Percentiles rank a stretch among this genome's conserved stretches.
These are phyloP conservation scores for Turritis glabra DNA, from an alignment of 345 rosid species.

Conservation along the genomic window DNA sequence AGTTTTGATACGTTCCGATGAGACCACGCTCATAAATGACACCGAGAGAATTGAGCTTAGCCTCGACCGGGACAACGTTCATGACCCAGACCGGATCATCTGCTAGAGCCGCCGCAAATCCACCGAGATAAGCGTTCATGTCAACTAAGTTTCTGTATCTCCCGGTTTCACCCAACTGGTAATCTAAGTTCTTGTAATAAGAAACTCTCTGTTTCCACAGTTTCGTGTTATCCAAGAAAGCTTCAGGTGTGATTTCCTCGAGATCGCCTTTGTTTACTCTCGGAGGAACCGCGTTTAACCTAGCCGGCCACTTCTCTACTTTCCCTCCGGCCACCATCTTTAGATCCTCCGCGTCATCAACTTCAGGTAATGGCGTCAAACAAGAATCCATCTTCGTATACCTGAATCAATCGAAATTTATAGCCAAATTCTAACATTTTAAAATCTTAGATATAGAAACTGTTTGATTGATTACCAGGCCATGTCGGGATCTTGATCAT, in stretches of 20 bases:
- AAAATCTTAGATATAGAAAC: neutral
- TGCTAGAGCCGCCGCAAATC: conserved; percentile 77
- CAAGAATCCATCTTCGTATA: conserved; percentile 83
- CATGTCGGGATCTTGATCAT: conserved; percentile 61
- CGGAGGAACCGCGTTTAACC: conserved; percentile 73
- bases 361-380: conserved; percentile 82
- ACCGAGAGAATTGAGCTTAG: conserved; percentile 67
- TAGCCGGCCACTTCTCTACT: conserved; percentile 75
- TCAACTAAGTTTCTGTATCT: conserved; percentile 88
- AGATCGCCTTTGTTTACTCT: conserved; percentile 62
- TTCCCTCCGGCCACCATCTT: conserved; percentile 72
- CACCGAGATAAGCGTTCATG: conserved; percentile 80
- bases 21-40: conserved; percentile 84
- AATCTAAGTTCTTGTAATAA: conserved; percentile 67
- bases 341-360: conserved; percentile 44
- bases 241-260: conserved; percentile 54
- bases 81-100: conserved; percentile 88
- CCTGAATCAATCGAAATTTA: conserved; percentile 39
- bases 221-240: conserved; percentile 53
- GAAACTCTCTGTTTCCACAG: conserved; percentile 72
- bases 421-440: neutral
- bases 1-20: conserved; percentile 89
- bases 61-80: conserved; percentile 76
- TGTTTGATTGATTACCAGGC: conserved; percentile 60
- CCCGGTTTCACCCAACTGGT: conserved; percentile 65